Evolutionary conservation across 116 monocot genomes (phyloP).

Genomic region (Trichopus zeylanicus): DNA sequence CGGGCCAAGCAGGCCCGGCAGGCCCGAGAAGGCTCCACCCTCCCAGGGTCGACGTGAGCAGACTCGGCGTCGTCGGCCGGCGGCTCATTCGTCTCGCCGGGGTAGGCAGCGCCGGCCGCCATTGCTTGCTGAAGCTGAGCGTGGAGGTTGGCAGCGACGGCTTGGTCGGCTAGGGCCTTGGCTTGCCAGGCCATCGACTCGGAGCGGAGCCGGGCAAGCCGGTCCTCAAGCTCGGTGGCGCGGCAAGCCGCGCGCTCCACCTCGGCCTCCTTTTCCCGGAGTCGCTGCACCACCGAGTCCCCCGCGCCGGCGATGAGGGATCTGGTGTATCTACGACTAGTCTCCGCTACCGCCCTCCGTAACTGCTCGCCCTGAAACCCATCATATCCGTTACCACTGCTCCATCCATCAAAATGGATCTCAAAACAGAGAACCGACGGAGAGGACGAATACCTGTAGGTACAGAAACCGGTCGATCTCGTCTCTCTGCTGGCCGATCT

Average conservation of each 20-base stretch:
- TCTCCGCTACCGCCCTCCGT: conserved; percentile 30
- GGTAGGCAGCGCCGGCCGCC: background rate
- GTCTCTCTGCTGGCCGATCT: conserved; percentile 30
- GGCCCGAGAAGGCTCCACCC: conserved; percentile 15
- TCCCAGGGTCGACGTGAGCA: conserved; percentile 41
- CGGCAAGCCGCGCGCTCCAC: conserved; percentile 20
- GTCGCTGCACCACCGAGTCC: conserved; percentile 16
- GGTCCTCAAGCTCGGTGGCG: conserved; percentile 34
- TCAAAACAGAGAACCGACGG: no score
- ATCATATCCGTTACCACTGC: background rate
- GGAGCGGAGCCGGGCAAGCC: conserved; percentile 24
- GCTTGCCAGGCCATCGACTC: conserved; percentile 46
- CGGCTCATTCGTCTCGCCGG: conserved; percentile 6
- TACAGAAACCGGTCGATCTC: conserved; percentile 58
- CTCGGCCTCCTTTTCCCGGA: conserved; percentile 43
- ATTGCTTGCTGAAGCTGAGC: conserved; percentile 45
- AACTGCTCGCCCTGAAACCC: conserved; percentile 35
- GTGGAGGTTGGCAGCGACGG: conserved; percentile 29
- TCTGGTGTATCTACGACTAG: conserved; percentile 18
- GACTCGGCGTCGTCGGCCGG: conserved; percentile 51
- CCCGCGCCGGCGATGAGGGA: conserved; percentile 20
- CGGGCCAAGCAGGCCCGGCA: conserved; percentile 34
- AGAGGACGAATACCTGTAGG: no score
- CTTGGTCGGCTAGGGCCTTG: conserved; percentile 38
- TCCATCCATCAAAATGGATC: no score